These are phyloP conservation scores for Cadophora luteo-olivacea DNA, from an alignment of 2,329 filamentous ascomycete genomes.

Conservation along the genomic window DNA sequence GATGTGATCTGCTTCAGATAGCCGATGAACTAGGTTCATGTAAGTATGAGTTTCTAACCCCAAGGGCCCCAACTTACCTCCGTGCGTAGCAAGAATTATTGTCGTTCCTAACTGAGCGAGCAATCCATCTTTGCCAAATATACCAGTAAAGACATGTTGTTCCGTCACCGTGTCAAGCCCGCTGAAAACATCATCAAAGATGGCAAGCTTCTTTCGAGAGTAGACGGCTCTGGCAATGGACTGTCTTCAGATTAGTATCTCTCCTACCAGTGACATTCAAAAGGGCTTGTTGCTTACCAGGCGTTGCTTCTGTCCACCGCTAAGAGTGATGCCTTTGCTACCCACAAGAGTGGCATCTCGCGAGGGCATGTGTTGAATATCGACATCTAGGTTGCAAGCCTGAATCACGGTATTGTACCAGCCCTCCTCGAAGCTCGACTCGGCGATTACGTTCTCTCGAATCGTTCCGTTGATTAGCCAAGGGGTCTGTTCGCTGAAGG, in stretches of 20 bases:
- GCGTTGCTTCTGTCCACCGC: constrained; percentile 39
- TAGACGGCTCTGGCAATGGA: constrained; percentile 63
- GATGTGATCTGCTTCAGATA: constrained; percentile 33
- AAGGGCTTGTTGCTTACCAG: constrained; percentile 15
- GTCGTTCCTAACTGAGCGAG: constrained; percentile 43
- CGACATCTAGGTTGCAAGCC: constrained; percentile 66
- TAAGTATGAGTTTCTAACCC: background rate
- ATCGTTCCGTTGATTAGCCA: constrained; percentile 53
- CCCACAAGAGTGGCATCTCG: constrained; percentile 39
- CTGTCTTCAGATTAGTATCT: constrained; percentile 11
- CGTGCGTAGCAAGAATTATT: constrained; percentile 47
- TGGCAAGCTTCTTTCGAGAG: constrained; percentile 39
- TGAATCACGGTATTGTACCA: constrained; percentile 71
- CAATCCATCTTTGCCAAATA: constrained; percentile 34
- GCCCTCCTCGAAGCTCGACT: constrained; percentile 32
- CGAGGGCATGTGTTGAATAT: constrained; percentile 50
- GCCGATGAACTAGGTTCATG: constrained; percentile 8
- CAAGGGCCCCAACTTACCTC: background rate
- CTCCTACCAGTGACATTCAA: background rate
- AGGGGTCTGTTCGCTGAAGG: constrained; percentile 52
- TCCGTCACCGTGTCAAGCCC: constrained; percentile 41
- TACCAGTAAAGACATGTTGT: constrained; percentile 31
- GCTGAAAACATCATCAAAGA: constrained; percentile 42
- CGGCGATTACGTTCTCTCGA: constrained; percentile 48
- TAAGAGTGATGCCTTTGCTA: constrained; percentile 42